Evolutionary conservation across 192 early-diverging fungal species (phyloP), one percentile per base, ranked within the genome.

Genomic region (Linnemannia schmuckeri): DNA sequence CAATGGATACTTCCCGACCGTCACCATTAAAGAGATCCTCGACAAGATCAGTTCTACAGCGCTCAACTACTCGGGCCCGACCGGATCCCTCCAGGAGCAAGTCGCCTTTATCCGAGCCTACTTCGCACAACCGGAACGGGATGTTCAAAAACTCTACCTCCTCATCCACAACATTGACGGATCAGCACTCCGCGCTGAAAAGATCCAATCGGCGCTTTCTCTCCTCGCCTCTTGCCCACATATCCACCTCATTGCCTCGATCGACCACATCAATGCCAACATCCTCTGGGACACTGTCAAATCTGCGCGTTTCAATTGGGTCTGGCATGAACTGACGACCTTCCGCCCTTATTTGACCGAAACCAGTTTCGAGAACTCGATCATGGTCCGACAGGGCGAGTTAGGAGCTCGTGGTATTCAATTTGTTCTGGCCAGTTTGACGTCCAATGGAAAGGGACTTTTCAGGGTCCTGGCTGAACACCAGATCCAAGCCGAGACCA

Each of bases 161-260:
- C 75, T 98, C 20, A 89, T 98, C 37, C 97, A 98, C 88, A 98
- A 97, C 74, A 94, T 99, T 79, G 98, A 99, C 75, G 98, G 96
- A 0, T 75, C 90, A 18, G 89, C 90, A 27, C 83, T 99, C 17
- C 94, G 97, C 2, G 91, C 92, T 40, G 94, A 94, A 76, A 89
- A 88, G n/a, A 80, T 88, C 8, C 97, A 97, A 88, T 79, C 87
- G 0, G 90, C 92, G 17, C 88, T 99, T 37, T 88, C 94, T 2
- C 81, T 92, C 20, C 87, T 99, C 22, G 94, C 97, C 3, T 89
- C 90, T 13, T 82, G 84, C 71, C 93, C 93, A 12, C 87, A 91
- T 46, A 92, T 99, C 27, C 94, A 94, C 61, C 55, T 99, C 24
- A 78, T 99, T 46, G 97, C 96, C 0, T 96, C 96, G 0, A 90